Conservation (phyloP, 345 rosid genomes). For the Erysimum cheiranthoides region DNA sequence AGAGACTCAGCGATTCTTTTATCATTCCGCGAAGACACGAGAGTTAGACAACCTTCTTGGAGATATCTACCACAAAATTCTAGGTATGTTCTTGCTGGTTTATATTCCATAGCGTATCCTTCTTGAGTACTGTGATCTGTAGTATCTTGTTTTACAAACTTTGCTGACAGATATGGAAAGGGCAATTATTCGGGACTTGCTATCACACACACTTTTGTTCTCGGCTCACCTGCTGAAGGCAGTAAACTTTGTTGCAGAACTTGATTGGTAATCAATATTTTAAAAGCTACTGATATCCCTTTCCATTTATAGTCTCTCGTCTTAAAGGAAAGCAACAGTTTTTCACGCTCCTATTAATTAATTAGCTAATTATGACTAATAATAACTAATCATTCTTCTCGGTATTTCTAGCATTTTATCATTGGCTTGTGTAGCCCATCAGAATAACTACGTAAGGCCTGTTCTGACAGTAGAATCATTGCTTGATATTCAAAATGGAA, state of each 20-base stretch:
- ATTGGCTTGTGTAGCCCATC: slow-evolving; percentile 84
- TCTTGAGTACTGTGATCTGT: slow-evolving; percentile 18
- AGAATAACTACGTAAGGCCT: slow-evolving; percentile 92
- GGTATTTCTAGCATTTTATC: slow-evolving; percentile 69
- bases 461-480: slow-evolving; percentile 68
- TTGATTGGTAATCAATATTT: slow-evolving; percentile 77
- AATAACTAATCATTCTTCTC: slow-evolving; percentile 16
- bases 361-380: slow-evolving; percentile 27
- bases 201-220: slow-evolving; percentile 71
- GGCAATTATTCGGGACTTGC: slow-evolving; percentile 85
- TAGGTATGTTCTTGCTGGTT: slow-evolving; percentile 54
- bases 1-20: slow-evolving; percentile 74
- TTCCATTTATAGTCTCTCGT: slow-evolving; percentile 16
- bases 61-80: slow-evolving; percentile 91
- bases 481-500: slow-evolving; percentile 87
- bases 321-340: background rate
- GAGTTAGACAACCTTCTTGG: slow-evolving; percentile 90
- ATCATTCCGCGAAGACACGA: slow-evolving; percentile 85
- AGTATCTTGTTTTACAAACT: slow-evolving; percentile 31
- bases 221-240: slow-evolving; percentile 80
- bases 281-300: slow-evolving; percentile 15
- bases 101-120: slow-evolving; percentile 1
- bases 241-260: slow-evolving; percentile 84
- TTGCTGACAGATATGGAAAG: slow-evolving; percentile 83
- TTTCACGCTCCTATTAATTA: slow-evolving; percentile 1